Base-by-base conservation (phyloP, 2,329 filamentous ascomycete species). In the Curvularia hawaiiensis region DNA sequence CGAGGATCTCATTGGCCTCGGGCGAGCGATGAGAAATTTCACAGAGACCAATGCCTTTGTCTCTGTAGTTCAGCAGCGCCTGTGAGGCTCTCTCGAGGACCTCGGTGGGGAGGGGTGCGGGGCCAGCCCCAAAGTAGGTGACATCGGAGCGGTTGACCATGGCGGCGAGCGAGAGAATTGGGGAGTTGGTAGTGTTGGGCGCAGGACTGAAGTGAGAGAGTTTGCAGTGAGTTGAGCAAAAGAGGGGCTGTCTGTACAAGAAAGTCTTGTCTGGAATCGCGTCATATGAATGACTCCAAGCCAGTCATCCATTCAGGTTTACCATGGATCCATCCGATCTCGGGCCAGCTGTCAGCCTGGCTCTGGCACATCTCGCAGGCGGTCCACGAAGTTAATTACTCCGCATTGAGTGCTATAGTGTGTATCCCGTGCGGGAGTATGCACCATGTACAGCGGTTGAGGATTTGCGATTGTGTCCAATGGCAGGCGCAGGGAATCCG, bases 21-120 rank as follows among this genome's bases (percentile, higher is more conserved):
- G 85, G 82, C 14, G 91, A 96, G 63, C 94, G 90, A 77, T 98
- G 94, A 10, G 90, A 94, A 75, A 96, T 91, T 78, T 98, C 94
- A 62, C 90, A 91, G 43, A 97, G 84, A 51, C 92, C 92, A 53
- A 97, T 83, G 56, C 94, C 94, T 39, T 87, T 91, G 74, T 85
- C 82, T 46, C 94, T 82, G 81, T 87, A 96, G 82, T 97, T 90
- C 63, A 96, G 78, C 4, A 98, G 87, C 1, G 90, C 90, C 73
- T 86, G 76, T 1, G 92, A 87, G 50, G 91, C 92, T 44, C 82
- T 83, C 76, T 95, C 87, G 49, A 97, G 85, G 22, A 97, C 90
- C 4, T 85, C 79, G 12, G 91, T 96, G 24, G 93, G 93, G 18
- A 98, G 84, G 31, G 87, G 82, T n/a, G 94, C 92, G 48, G 94